phyloP scores from a whole-genome alignment of 257 asterid species.

The Linderniella brevidens region DNA sequence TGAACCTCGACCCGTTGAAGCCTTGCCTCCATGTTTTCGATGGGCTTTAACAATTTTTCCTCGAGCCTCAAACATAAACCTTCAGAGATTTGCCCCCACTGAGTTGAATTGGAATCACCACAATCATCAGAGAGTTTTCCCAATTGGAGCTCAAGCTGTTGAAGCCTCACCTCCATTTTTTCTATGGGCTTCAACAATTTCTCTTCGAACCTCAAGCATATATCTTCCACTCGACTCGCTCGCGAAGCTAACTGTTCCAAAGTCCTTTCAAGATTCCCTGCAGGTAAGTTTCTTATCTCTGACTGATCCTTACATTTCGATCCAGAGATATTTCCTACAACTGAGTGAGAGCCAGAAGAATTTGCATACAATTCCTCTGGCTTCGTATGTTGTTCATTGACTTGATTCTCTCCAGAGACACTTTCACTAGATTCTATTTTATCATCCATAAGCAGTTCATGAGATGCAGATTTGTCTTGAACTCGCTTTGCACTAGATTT shows the following conservation, averaged over 20 bases:
- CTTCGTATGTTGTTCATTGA: slow-evolving; percentile 18
- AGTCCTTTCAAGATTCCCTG: slow-evolving; percentile 30
- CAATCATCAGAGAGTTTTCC: slow-evolving; percentile 39
- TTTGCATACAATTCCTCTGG: slow-evolving; percentile 18
- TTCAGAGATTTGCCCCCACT: slow-evolving; percentile 45
- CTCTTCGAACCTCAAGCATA: slow-evolving; percentile 75
- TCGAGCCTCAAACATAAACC: slow-evolving; percentile 74
- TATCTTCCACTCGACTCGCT: slow-evolving; percentile 62
- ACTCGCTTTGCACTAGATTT: slow-evolving; percentile 35
- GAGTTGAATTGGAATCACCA: slow-evolving; percentile 23
- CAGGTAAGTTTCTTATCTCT: slow-evolving; percentile 13
- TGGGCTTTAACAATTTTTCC: slow-evolving; percentile 72
- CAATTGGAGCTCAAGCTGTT: slow-evolving; percentile 57
- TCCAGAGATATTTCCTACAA: slow-evolving; percentile 11
- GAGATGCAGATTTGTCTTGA: slow-evolving; percentile 26
- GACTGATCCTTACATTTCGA: slow-evolving; percentile 13
- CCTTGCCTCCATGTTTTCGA: slow-evolving; percentile 63
- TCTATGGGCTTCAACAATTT: slow-evolving; percentile 70
- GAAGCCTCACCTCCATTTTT: slow-evolving; percentile 70
- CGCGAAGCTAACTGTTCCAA: slow-evolving; percentile 64
- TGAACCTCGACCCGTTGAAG: slow-evolving; percentile 68
- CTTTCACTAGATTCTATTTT: slow-evolving; percentile 19
- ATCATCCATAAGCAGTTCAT: slow-evolving; percentile 23
- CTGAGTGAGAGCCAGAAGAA: slow-evolving; percentile 18
- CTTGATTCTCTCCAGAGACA: slow-evolving; percentile 11